Conservation (phyloP, 306 rosid species). For the Vigna reflexopilosa region DNA sequence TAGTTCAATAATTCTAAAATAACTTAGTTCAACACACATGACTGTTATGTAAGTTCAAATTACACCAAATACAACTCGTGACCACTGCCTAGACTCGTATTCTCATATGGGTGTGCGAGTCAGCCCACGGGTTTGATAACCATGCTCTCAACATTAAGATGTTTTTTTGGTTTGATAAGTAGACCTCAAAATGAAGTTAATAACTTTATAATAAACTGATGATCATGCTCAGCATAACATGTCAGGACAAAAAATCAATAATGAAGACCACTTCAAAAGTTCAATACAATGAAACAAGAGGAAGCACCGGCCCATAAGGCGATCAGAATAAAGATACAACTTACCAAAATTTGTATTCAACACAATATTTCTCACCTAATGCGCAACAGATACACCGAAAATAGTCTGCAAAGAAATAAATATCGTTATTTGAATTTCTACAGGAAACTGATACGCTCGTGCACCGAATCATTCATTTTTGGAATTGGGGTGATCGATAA, state of each 20-base stretch:
- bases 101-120: no score
- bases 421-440: slow-evolving; percentile 9
- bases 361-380: slow-evolving; percentile 20
- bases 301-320: not conserved
- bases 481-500: slow-evolving; percentile 10
- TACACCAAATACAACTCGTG: no score
- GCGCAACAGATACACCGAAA: slow-evolving; percentile 16
- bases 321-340: slow-evolving; percentile 28
- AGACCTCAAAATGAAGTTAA: not conserved
- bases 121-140: no score
- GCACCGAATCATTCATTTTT: slow-evolving; percentile 37
- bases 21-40: no score
- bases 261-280: not conserved
- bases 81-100: no score
- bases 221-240: not conserved
- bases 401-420: slow-evolving; percentile 11
- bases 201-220: not conserved
- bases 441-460: slow-evolving; percentile 16
- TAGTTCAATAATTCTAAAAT: no score
- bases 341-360: slow-evolving; percentile 43
- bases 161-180: not conserved
- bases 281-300: not conserved
- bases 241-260: slow-evolving; percentile 16
- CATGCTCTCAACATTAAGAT: no score
- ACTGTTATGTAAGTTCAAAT: no score